Evolutionary conservation across 331 rosid genomes (phyloP).

Genomic region (Cydonia oblonga): DNA sequence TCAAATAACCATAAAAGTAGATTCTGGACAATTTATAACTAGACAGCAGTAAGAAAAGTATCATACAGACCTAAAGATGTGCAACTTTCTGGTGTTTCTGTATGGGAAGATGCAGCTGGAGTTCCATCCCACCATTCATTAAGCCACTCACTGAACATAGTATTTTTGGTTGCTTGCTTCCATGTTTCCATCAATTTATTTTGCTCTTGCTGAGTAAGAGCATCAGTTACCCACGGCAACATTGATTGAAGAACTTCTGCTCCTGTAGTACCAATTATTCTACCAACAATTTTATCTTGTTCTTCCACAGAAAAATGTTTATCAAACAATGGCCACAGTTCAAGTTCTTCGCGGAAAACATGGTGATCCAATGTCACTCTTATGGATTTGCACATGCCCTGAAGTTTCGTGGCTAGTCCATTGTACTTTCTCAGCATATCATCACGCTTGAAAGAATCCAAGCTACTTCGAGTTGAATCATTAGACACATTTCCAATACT

Average conservation of each 20-base stretch:
- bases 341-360: slow-evolving; percentile 40
- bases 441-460: neutral
- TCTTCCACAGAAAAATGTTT: slow-evolving; percentile 47
- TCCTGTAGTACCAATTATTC: slow-evolving; percentile 49
- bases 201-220: slow-evolving; percentile 41
- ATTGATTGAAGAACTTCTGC: slow-evolving; percentile 51
- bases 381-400: slow-evolving; percentile 43
- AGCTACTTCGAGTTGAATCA: neutral
- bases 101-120: slow-evolving; percentile 16
- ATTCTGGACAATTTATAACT: neutral
- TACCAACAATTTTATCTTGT: slow-evolving; percentile 44
- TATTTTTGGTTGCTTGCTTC: slow-evolving; percentile 48
- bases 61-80: slow-evolving; percentile 27
- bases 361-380: slow-evolving; percentile 43
- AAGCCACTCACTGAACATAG: slow-evolving; percentile 54
- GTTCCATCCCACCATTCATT: slow-evolving; percentile 48
- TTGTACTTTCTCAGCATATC: slow-evolving; percentile 23
- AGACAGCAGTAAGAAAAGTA: slow-evolving; percentile 1
- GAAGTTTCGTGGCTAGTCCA: slow-evolving; percentile 37
- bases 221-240: slow-evolving; percentile 52
- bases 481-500: neutral
- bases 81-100: slow-evolving; percentile 7
- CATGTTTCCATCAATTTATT: slow-evolving; percentile 46
- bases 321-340: slow-evolving; percentile 48
- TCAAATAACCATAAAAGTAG: neutral